These are phyloP conservation scores for Carallia brachiata DNA, from an alignment of 345 rosid species.

Conservation along the genomic window DNA sequence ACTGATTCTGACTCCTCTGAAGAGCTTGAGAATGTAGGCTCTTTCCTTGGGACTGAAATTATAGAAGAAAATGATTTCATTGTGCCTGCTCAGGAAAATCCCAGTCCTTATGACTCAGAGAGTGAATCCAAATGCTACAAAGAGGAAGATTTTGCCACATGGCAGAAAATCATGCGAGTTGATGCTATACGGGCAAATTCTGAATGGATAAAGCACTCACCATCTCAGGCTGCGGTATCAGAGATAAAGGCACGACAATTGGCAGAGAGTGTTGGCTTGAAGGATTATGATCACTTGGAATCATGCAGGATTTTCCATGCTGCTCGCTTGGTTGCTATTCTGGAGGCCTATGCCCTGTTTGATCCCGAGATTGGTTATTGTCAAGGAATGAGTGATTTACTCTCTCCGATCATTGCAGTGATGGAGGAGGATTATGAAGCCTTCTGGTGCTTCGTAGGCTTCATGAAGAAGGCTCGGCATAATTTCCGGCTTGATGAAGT, in stretches of 20 bases:
- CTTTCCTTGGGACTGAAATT: slow-evolving; percentile 39
- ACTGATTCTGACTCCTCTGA: slow-evolving; percentile 56
- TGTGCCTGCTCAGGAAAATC: slow-evolving; percentile 32
- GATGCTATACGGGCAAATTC: slow-evolving; percentile 87
- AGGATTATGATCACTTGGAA: slow-evolving; percentile 76
- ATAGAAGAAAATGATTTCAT: slow-evolving; percentile 27
- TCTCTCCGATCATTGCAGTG: slow-evolving; percentile 74
- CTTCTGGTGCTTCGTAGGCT: slow-evolving; percentile 90
- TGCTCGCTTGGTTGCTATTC: slow-evolving; percentile 78
- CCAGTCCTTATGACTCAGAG: slow-evolving; percentile 30
- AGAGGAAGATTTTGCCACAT: slow-evolving; percentile 76
- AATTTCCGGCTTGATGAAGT: slow-evolving; percentile 92
- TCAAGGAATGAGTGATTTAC: slow-evolving; percentile 97
- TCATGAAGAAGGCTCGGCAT: slow-evolving; percentile 93
- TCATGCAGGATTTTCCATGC: slow-evolving; percentile 79
- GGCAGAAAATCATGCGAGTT: slow-evolving; percentile 89
- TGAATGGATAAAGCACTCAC: slow-evolving; percentile 72
- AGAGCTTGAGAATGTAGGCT: slow-evolving; percentile 40
- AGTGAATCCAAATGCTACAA: slow-evolving; percentile 28
- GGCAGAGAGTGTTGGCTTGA: slow-evolving; percentile 70
- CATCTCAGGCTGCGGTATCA: slow-evolving; percentile 63
- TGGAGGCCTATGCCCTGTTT: slow-evolving; percentile 83
- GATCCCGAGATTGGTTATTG: slow-evolving; percentile 57
- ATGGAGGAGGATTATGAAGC: slow-evolving; percentile 79
- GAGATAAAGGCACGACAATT: slow-evolving; percentile 48